Base-by-base conservation (phyloP, 768 basidiomycete species). In the Leccinum pellstonianum region DNA sequence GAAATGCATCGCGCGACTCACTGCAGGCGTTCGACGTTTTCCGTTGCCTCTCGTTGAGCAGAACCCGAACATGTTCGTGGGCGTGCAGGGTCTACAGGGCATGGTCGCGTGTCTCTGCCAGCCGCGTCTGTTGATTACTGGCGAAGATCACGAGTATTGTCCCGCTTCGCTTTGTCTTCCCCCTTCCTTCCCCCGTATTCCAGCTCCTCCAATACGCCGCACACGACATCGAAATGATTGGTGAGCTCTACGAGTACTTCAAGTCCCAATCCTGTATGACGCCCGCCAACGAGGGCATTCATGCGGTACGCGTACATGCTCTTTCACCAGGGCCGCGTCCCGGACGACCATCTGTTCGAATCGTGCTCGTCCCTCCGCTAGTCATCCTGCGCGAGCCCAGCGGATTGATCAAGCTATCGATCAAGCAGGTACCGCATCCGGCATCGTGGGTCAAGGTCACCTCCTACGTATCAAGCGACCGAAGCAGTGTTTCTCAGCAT, bases 171-270 rank as follows among this genome's bases (percentile, higher is more conserved):
- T 46, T 23, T 9, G 9, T 21, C 21, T 21, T n/a, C 12, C 9
- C 33, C 27, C 29, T 38, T 5, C 6, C 1, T 31, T 31, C 29
- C 21, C 4, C 4, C 41, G 19, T 67, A 4, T 43, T 69, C 1
- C 66, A 70, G 14, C 71, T 80, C 41, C 69, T 79, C 25, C 66
- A 69, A 17, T 80, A 80, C 41, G 79, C 80, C 3, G 77, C 77
- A 5, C 74, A 75, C 59, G 79, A 81, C 64, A 75, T 80, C 47
- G 68, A 71, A 31, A 69, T 79, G 59, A 75, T 81, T 56, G 69
- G 65, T 11, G 60, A 66, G 2, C 70, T 80, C 31, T 76, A 76
- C 64, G 65, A 69, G 5, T 64, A 73, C 51, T 80, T 80, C 58
- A 62, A 61, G 9, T 12, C 61, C 37, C 17, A 58, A 8, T 54